Base-by-base conservation (phyloP, 352 stramenopile species). In the Pythium phragmiticola region DNA sequence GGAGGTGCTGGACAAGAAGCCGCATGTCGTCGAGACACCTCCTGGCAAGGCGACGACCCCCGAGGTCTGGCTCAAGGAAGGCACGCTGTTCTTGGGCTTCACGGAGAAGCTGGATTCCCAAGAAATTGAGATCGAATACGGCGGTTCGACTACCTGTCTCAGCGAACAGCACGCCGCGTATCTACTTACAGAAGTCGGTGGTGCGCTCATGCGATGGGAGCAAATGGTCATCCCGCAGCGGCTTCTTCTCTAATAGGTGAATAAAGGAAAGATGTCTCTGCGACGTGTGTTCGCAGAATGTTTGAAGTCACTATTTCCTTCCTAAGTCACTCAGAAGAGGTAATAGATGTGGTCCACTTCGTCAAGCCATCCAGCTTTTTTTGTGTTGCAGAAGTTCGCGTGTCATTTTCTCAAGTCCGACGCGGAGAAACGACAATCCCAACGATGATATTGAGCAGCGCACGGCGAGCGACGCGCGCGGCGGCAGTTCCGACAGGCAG, bases 61-160 rank as follows among this genome's bases (percentile, higher is more conserved):
- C 9, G 65, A 68, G 33, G 51, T 65, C 23, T 72, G 65, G 65
- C 58, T 72, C 19, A 72, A 72, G 28, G 12, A 67, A 21, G 65
- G 65, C 39, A 72, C 65, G 47, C 36, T 67, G 16, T 72, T 47
- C 34, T 19, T 72, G 21, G 42, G 41, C 43, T 62, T 72, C n/a
- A 72, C 54, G 9, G 65, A 72, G 36, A 72, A 72, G 36, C 53
- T 58, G 3, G 47, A 19, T 8, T 37, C 60, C 16, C 12, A 66
- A n/a, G 53, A 73, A 55, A 64, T 68, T 43, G 66, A 65, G 48
- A 73, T 73, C 43, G 66, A 73, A 39, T 66, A 73, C 57, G 66
- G 60, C 39, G 60, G 66, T 13, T 46, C 57, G 6, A 56, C 58
- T 0, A n/a, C 39, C 48, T 73, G 66, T 34, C 39, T 59, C 17